These are phyloP conservation scores for Aspergillus aculeatus DNA, from an alignment of 2,329 filamentous ascomycete species.

Conservation along the genomic window DNA sequence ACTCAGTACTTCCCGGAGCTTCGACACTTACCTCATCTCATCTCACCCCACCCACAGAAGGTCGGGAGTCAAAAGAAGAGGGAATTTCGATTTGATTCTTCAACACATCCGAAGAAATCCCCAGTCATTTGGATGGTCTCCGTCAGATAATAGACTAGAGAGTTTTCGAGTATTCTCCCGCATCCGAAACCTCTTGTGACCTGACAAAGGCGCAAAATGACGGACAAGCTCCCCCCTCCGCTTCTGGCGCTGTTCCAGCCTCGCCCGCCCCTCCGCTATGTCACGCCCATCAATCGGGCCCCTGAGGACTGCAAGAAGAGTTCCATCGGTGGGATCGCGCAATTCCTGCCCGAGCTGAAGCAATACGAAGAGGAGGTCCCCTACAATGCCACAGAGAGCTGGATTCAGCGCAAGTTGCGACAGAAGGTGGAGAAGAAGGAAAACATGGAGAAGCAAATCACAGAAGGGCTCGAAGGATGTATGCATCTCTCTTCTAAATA, in stretches of 20 bases:
- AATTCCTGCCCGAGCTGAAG: conserved; percentile 70
- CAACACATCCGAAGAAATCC: too few species aligned
- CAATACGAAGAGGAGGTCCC: conserved; percentile 75
- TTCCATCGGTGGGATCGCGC: conserved; percentile 69
- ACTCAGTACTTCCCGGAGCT: conserved; percentile 5
- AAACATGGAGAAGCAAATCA: conserved; percentile 61
- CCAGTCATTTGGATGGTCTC: too few species aligned
- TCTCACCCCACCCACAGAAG: conserved; percentile 8
- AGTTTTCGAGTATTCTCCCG: conserved; percentile 9
- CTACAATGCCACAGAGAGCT: conserved; percentile 84
- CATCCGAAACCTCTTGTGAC: conserved; percentile 3
- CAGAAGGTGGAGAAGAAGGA: conserved; percentile 77
- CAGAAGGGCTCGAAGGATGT: conserved; percentile 67
- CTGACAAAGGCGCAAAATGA: conserved; percentile 61
- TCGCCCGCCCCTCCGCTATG: conserved; percentile 85
- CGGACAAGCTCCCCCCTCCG: conserved; percentile 91
- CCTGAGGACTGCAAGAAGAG: conserved; percentile 78
- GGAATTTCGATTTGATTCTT: too few species aligned
- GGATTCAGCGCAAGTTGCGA: conserved; percentile 83
- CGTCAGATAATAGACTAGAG: neutral
- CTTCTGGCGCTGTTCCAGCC: conserved; percentile 92
- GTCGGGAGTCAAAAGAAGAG: neutral
- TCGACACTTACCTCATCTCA: neutral
- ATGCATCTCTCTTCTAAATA: conserved; percentile 15
- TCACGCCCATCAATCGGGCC: conserved; percentile 77